Evolutionary conservation across 2,329 filamentous ascomycete genomes (phyloP).

Genomic region (Trichoderma koningiopsis): DNA sequence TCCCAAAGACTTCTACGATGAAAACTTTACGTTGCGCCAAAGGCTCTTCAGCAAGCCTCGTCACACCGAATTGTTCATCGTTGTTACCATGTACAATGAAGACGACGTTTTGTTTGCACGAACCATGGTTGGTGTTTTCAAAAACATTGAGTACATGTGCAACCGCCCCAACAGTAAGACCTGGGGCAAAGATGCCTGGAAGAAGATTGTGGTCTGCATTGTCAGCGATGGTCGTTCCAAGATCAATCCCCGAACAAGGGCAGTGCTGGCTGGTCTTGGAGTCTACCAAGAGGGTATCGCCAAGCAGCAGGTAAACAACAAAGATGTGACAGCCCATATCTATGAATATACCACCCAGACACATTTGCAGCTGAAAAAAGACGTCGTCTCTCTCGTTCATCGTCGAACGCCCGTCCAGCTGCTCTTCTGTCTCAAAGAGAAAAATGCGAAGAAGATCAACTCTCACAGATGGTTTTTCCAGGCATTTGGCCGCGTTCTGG

Average conservation of each 20-base stretch:
- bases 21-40: slow-evolving; percentile 90
- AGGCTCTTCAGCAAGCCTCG: slow-evolving; percentile 88
- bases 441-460: slow-evolving; percentile 99
- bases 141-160: slow-evolving; percentile 99
- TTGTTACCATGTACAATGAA: slow-evolving; percentile 98
- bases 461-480: slow-evolving; percentile 99
- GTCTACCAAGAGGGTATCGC: slow-evolving; percentile 98
- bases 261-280: slow-evolving; percentile 87
- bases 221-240: slow-evolving; percentile 96
- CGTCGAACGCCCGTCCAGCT: slow-evolving; percentile 92
- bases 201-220: slow-evolving; percentile 98
- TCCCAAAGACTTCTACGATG: slow-evolving; percentile 81
- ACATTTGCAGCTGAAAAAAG: slow-evolving; percentile 85
- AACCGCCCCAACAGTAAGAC: slow-evolving; percentile 90
- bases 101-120: slow-evolving; percentile 94
- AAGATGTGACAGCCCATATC: slow-evolving; percentile 95
- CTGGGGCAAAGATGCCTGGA: slow-evolving; percentile 98
- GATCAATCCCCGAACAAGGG: slow-evolving; percentile 90
- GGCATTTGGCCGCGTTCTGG: slow-evolving; percentile 86
- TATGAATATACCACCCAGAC: slow-evolving; percentile 94
- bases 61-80: slow-evolving; percentile 94
- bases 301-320: slow-evolving; percentile 95
- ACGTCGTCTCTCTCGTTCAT: slow-evolving; percentile 79
- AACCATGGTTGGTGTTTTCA: slow-evolving; percentile 95
- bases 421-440: slow-evolving; percentile 97